Conservation (phyloP, 768 basidiomycete species). For the Tulasnella sp. region DNA sequence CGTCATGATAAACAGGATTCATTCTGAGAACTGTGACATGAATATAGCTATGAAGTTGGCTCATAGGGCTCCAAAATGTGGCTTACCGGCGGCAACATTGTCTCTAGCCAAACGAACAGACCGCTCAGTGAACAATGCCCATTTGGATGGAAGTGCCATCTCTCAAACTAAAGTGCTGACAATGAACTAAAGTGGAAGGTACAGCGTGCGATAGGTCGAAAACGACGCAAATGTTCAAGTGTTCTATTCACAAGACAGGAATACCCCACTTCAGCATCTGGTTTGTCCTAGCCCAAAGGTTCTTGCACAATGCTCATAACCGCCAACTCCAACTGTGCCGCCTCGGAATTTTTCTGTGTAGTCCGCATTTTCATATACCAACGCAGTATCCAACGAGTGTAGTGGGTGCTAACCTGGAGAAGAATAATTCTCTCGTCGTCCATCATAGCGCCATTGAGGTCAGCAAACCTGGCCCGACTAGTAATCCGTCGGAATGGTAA, state of each 20-base stretch:
- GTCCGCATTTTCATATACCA: no score
- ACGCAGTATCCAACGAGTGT: no score
- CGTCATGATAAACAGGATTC: neutral
- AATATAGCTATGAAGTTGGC: neutral
- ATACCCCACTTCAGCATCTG: no score
- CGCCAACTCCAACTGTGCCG: no score
- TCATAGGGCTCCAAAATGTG: neutral
- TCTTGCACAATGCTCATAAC: no score
- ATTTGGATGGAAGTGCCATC: slow-evolving; percentile 12
- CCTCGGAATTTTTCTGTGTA: no score
- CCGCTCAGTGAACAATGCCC: slow-evolving; percentile 9
- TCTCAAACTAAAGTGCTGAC: neutral
- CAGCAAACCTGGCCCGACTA: neutral
- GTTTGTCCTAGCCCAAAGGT: no score
- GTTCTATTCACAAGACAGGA: no score
- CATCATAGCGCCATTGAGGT: neutral
- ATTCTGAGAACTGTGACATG: slow-evolving; percentile 7
- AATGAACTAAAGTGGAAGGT: no score
- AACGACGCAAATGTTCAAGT: no score
- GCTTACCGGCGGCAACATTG: neutral
- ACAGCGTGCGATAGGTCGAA: no score
- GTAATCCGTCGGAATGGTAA: slow-evolving; percentile 2
- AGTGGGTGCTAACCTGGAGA: neutral
- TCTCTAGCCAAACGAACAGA: slow-evolving; percentile 5
- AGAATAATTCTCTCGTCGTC: slow-evolving; percentile 2